Percentiles rank a stretch among this genome's conserved stretches.
phyloP scores from a whole-genome alignment of 2,329 filamentous ascomycete species.

The Aureobasidium sp. region DNA sequence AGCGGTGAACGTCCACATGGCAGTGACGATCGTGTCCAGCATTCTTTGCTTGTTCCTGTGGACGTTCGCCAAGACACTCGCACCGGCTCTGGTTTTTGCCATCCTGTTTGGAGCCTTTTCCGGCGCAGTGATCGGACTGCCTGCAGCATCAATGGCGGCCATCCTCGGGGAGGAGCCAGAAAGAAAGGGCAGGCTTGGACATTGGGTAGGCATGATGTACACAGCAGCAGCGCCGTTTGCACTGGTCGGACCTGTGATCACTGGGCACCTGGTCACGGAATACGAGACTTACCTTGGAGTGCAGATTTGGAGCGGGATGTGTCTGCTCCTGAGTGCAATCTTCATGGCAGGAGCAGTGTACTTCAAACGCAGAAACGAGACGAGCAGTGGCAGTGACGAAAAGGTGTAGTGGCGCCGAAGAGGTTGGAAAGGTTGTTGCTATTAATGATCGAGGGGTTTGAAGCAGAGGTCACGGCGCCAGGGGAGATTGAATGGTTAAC shows the following conservation, averaged over 20 bases:
- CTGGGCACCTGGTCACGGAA: constrained; percentile 38
- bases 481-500: not conserved
- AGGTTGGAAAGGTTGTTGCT: not conserved
- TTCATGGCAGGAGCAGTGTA: constrained; percentile 34
- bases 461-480: not conserved
- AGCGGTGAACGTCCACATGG: constrained; percentile 40
- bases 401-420: not conserved
- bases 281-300: constrained; percentile 39
- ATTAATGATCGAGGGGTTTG: not conserved
- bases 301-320: constrained; percentile 41
- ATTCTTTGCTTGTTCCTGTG: constrained; percentile 40
- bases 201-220: constrained; percentile 51
- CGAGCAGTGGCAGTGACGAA: not conserved
- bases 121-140: constrained; percentile 45
- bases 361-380: constrained; percentile 10
- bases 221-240: constrained; percentile 38
- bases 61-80: constrained; percentile 34
- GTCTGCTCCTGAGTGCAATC: constrained; percentile 34
- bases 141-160: constrained; percentile 43
- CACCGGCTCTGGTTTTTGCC: constrained; percentile 40
- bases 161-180: constrained; percentile 33
- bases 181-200: constrained; percentile 38
- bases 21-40: constrained; percentile 35
- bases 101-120: constrained; percentile 43
- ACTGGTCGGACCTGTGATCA: constrained; percentile 42